Evolutionary conservation across 1,139 yeast genomes (phyloP).

Genomic region (Suhomyces panamericanus): DNA sequence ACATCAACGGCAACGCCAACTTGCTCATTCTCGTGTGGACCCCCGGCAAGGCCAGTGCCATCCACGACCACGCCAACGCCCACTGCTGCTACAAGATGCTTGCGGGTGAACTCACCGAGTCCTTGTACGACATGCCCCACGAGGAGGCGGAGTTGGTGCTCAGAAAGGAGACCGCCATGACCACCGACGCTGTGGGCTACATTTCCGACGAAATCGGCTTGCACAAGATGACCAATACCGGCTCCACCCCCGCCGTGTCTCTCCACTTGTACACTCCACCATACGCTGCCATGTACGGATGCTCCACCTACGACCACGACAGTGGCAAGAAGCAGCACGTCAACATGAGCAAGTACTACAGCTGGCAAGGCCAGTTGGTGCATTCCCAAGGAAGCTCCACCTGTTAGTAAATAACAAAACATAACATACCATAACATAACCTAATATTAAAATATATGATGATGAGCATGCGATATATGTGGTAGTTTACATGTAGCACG

Average conservation of each 20-base stretch:
- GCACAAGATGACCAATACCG: conserved; percentile 62
- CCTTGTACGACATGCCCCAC: conserved; percentile 55
- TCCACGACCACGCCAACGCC: conserved; percentile 78
- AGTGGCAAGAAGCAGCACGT: conserved; percentile 58
- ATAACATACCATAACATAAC: neutral
- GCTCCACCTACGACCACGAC: conserved; percentile 56
- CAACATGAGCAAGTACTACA: conserved; percentile 60
- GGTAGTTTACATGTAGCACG: no score
- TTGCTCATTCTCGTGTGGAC: conserved; percentile 70
- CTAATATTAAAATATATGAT: neutral
- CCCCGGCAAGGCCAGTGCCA: conserved; percentile 64
- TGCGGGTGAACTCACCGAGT: conserved; percentile 60
- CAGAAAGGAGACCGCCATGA: conserved; percentile 36
- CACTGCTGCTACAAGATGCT: conserved; percentile 69
- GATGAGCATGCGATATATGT: neutral
- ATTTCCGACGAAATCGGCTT: conserved; percentile 67
- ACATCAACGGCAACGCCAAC: conserved; percentile 69
- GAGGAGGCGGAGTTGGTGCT: conserved; percentile 30
- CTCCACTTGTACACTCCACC: conserved; percentile 80
- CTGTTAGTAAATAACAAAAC: no score
- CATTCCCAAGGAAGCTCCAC: conserved; percentile 30
- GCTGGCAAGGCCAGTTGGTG: conserved; percentile 57
- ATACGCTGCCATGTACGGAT: conserved; percentile 68
- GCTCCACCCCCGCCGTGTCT: conserved; percentile 53
- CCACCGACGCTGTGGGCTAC: conserved; percentile 58